Evolutionary conservation across 805 yeast species (phyloP), one percentile per base, ranked within the genome.

Genomic region (Saccharomycopsis malanga): DNA sequence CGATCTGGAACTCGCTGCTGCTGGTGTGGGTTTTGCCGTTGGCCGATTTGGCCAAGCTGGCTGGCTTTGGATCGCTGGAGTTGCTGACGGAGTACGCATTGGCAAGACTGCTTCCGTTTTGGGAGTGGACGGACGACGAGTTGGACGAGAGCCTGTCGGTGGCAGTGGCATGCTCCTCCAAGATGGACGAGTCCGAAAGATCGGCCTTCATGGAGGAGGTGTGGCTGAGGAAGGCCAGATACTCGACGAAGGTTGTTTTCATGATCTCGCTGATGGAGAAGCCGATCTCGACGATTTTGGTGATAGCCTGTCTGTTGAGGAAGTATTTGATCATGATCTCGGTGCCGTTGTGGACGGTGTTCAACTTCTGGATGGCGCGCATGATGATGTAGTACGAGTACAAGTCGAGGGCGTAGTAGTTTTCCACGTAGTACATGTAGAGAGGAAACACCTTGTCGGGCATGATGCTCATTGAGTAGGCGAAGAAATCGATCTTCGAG

Each of bases 401-500:
- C 3, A 42, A 35, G 10, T 42, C 34, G 1, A 39, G 36, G 6
- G 14, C 2, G n/a, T 38, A 12, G 34, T 29, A 41, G 10, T 49
- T 27, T 14, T 42, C 45, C 14, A 48, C 15, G 12, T 36, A 34
- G 15, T 38, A 6, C 21, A 20, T 25, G 18, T 39, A 17, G 2
- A 40, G 3, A 4, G 42, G 38, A 3, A 38, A 32, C n/a, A 48
- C 37, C 15, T 40, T 22, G 21, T 40, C 37, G 1, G 54, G 52
- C 10, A 36, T 21, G 7, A 50, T 10, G 14, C 21, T 34, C 5
- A 39, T 20, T 7, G 45, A 34, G 22, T 39, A 27, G 5, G 39
- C 45, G 36, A 42, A 37, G 21, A 47, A 38, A 12, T 41, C 42
- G 17, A 50, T 22, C 30, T 50, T 50, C 9, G 15, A 15, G 15